Evolutionary conservation across 371 early-diverging fungal genomes (phyloP).

Genomic region (Quaeritorhiza haematococci): DNA sequence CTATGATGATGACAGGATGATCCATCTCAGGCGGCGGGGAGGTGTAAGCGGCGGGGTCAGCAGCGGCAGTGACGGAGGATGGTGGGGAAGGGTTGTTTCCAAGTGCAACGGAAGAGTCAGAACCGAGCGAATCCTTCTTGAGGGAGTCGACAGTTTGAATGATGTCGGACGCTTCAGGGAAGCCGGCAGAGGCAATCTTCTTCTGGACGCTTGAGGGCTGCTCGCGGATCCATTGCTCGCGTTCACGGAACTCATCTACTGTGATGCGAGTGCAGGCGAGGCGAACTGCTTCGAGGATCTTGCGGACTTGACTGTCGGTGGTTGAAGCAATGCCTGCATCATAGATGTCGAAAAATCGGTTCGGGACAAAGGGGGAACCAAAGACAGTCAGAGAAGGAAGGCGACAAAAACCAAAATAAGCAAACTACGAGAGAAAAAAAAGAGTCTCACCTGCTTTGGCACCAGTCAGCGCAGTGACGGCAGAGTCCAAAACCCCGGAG

Average conservation of each 20-base stretch:
- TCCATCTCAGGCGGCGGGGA: conserved; percentile 20
- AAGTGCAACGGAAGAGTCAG: too few species aligned
- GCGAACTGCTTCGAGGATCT: conserved; percentile 52
- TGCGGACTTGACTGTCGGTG: conserved; percentile 42
- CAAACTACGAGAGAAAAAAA: neutral
- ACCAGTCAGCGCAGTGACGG: conserved; percentile 82
- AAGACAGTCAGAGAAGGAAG: conserved; percentile 42
- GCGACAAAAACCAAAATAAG: neutral
- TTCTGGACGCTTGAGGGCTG: too few species aligned
- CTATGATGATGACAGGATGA: conserved; percentile 82
- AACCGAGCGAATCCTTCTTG: conserved; percentile 17
- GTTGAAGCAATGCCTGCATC: conserved; percentile 41
- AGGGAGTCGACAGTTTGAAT: conserved; percentile 2
- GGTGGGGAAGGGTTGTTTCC: too few species aligned
- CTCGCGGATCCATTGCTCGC: neutral
- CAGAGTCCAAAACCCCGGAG: conserved; percentile 67
- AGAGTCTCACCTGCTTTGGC: conserved; percentile 61
- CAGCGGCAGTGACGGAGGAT: too few species aligned
- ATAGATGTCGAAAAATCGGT: conserved; percentile 1
- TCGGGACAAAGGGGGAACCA: neutral
- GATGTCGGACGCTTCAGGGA: too few species aligned
- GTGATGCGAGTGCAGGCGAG: conserved; percentile 28
- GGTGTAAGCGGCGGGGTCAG: neutral
- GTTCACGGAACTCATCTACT: neutral
- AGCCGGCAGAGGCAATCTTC: too few species aligned